Percentiles rank a stretch among this genome's conserved stretches.
Conservation (phyloP, 2,329 filamentous ascomycete genomes). For the Chaetomium sp. region DNA sequence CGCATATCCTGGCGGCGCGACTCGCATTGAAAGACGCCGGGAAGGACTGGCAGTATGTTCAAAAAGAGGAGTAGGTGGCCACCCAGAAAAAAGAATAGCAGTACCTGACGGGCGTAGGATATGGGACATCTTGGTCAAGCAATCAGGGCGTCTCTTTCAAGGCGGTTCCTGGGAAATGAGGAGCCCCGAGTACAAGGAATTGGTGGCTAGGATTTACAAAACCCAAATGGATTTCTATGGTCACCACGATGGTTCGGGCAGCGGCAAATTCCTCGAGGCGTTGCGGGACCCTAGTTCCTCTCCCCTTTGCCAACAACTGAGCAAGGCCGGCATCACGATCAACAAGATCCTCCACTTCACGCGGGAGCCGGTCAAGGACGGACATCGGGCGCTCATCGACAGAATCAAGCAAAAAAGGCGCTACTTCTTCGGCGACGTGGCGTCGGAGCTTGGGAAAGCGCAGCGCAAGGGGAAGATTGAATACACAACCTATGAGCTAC, state of each 20-base stretch:
- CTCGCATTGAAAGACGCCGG: background rate
- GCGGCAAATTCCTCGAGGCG: slow-evolving; percentile 8
- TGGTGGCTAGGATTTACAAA: slow-evolving; percentile 10
- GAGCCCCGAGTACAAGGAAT: background rate
- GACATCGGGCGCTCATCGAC: background rate
- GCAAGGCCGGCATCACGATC: slow-evolving; percentile 12
- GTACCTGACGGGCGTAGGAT: slow-evolving; percentile 11
- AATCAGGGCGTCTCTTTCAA: background rate
- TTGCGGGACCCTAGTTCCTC: background rate
- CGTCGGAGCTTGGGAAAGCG: background rate
- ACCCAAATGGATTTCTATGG: slow-evolving; percentile 13
- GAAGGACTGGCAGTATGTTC: slow-evolving; percentile 5
- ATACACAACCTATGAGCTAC: slow-evolving; percentile 3
- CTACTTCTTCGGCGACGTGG: slow-evolving; percentile 16
- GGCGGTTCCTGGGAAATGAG: background rate
- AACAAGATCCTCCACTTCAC: slow-evolving; percentile 23
- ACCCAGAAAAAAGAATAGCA: too few species aligned
- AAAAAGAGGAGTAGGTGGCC: slow-evolving; percentile 12
- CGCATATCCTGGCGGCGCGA: slow-evolving; percentile 16
- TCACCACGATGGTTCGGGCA: background rate
- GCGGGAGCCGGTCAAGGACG: background rate
- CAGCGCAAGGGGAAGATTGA: slow-evolving; percentile 1
- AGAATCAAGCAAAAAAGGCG: slow-evolving; percentile 3
- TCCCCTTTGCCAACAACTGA: slow-evolving; percentile 16
- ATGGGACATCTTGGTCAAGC: background rate